These are phyloP conservation scores for Rubroboletus pulcherrimus DNA, from an alignment of 768 basidiomycete species.

Conservation along the genomic window DNA sequence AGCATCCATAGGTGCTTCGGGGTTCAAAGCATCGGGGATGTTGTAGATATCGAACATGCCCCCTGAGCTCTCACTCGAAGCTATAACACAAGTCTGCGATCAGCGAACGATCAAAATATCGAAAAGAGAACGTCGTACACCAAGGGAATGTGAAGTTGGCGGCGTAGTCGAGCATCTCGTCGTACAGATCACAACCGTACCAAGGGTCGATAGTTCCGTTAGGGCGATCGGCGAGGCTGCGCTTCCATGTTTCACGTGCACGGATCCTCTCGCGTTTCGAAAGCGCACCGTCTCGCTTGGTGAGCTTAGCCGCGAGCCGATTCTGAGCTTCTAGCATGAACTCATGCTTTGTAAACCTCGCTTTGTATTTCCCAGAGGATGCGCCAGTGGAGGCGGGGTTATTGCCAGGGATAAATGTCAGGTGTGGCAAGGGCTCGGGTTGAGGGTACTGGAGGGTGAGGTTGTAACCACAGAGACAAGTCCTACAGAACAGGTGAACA, in stretches of 20 bases:
- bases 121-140: slow-evolving; percentile 32
- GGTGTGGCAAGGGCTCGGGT: slow-evolving; percentile 43
- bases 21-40: slow-evolving; percentile 52
- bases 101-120: slow-evolving; percentile 3
- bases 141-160: slow-evolving; percentile 67
- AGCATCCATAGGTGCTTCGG: slow-evolving; percentile 47
- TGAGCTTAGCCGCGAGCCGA: slow-evolving; percentile 20
- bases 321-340: slow-evolving; percentile 22
- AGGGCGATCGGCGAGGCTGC: slow-evolving; percentile 43
- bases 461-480: slow-evolving; percentile 60
- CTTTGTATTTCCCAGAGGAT: slow-evolving; percentile 15
- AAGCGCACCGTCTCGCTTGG: slow-evolving; percentile 19
- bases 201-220: slow-evolving; percentile 57
- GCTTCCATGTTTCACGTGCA: slow-evolving; percentile 35
- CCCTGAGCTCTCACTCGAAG: slow-evolving; percentile 22
- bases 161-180: slow-evolving; percentile 69
- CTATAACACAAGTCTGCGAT: slow-evolving; percentile 1
- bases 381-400: not conserved
- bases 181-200: slow-evolving; percentile 64
- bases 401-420: slow-evolving; percentile 17
- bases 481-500: slow-evolving; percentile 35
- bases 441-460: slow-evolving; percentile 71
- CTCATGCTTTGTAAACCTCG: slow-evolving; percentile 14
- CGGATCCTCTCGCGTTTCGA: slow-evolving; percentile 26
- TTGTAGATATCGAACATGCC: slow-evolving; percentile 48